Evolutionary conservation across 179 eudicot species (phyloP).

Genomic region (Beta lomatogona): DNA sequence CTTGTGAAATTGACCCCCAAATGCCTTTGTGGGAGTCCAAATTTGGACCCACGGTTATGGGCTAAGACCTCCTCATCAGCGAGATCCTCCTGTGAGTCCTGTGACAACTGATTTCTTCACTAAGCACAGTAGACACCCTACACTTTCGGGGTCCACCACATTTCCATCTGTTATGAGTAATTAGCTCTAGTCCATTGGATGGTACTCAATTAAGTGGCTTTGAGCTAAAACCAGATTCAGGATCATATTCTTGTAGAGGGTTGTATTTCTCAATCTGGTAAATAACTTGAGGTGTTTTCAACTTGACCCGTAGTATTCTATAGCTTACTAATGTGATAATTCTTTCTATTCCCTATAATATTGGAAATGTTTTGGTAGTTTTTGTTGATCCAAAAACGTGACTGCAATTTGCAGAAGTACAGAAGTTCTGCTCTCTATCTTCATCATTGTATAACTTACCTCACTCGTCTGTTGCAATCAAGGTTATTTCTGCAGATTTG

Average conservation of each 20-base stretch:
- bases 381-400: not conserved
- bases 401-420: not conserved
- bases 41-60: too few relatives aligned
- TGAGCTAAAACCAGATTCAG: conserved; percentile 73
- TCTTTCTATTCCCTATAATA: not conserved
- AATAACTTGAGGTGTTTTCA: conserved; percentile 13
- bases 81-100: conserved; percentile 93
- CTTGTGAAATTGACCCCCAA: too few relatives aligned
- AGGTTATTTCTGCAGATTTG: conserved; percentile 61
- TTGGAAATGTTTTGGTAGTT: not conserved
- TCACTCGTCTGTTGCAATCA: conserved; percentile 34
- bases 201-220: too few relatives aligned
- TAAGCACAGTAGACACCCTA: conserved; percentile 65
- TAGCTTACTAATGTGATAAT: not conserved
- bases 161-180: too few relatives aligned
- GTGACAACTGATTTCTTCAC: conserved; percentile 93
- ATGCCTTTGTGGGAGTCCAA: too few relatives aligned
- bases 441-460: too few relatives aligned
- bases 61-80: conserved; percentile 38
- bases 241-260: conserved; percentile 56
- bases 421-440: too few relatives aligned
- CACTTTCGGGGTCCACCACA: conserved; percentile 46
- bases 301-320: conserved; percentile 7
- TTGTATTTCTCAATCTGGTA: conserved; percentile 58
- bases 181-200: too few relatives aligned